Percentiles rank a stretch among this genome's conserved stretches.
Evolutionary conservation across 371 early-diverging fungal genomes (phyloP).

Genomic region (Mucor racemosus): DNA sequence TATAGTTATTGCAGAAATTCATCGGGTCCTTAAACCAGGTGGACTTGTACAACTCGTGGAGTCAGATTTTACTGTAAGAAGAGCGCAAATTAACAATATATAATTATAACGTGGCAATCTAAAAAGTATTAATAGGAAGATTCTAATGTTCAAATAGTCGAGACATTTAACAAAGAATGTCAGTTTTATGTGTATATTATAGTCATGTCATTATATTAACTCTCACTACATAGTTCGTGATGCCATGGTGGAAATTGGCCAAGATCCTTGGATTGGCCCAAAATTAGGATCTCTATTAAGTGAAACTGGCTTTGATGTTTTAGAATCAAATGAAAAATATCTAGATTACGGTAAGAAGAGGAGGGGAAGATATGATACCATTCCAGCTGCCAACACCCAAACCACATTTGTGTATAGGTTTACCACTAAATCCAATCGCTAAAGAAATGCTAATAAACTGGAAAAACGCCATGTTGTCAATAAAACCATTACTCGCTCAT

Average conservation of each 20-base stretch:
- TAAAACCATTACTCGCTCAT: constrained; percentile 40
- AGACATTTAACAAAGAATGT: constrained; percentile 23
- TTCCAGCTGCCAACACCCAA: neutral
- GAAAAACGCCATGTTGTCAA: constrained; percentile 40
- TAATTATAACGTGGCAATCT: neutral
- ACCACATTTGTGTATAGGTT: constrained; percentile 23
- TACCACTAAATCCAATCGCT: constrained; percentile 35
- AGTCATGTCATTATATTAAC: neutral
- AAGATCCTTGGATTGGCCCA: constrained; percentile 42
- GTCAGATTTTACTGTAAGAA: constrained; percentile 44
- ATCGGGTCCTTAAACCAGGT: constrained; percentile 53
- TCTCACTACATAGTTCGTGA: constrained; percentile 26
- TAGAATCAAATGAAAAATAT: constrained; percentile 26
- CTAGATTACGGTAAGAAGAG: constrained; percentile 33
- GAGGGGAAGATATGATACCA: neutral
- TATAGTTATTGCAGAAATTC: constrained; percentile 36
- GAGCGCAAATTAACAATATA: no score
- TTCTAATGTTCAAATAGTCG: constrained; percentile 11
- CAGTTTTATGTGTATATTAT: neutral
- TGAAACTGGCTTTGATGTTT: constrained; percentile 31
- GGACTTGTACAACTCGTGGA: constrained; percentile 51
- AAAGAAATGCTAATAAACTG: constrained; percentile 48
- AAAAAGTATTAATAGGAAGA: constrained; percentile 16
- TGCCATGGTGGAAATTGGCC: constrained; percentile 37
- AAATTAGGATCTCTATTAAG: constrained; percentile 32